Conservation (phyloP, 169 alveolate species). For the Toxoplasma gondii region DNA sequence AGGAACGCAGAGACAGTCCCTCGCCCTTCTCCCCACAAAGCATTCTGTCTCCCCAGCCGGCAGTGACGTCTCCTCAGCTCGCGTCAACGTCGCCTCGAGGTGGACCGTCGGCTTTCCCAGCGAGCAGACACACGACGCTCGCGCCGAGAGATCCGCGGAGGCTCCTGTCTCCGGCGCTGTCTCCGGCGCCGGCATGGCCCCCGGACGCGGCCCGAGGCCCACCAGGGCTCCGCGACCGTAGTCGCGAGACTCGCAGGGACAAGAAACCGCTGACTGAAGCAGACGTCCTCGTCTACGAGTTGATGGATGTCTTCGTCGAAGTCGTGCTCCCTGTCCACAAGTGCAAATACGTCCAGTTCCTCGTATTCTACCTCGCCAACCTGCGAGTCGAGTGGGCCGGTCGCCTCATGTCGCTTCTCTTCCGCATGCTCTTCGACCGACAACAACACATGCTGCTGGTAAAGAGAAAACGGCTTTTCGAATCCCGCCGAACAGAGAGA, state of each 20-base stretch:
- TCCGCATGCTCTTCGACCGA: constrained; percentile 66
- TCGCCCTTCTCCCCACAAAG: background rate
- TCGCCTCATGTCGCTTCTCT: constrained; percentile 70
- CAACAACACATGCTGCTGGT: constrained; percentile 44
- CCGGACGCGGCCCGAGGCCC: background rate
- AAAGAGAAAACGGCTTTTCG: background rate
- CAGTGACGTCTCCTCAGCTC: too few relatives aligned
- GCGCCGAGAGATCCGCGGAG: too few relatives aligned
- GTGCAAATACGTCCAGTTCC: constrained; percentile 74
- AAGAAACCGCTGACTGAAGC: constrained; percentile 24
- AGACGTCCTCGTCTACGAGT: constrained; percentile 67
- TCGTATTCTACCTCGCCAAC: constrained; percentile 64
- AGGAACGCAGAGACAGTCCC: background rate
- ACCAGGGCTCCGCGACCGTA: background rate
- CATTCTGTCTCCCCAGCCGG: background rate
- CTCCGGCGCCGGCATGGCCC: background rate
- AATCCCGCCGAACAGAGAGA: background rate
- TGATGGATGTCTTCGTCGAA: constrained; percentile 68
- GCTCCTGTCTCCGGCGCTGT: background rate
- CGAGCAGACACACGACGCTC: too few relatives aligned
- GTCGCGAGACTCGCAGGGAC: background rate
- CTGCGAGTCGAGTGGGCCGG: constrained; percentile 61
- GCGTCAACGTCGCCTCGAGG: too few relatives aligned
- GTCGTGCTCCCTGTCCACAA: constrained; percentile 72
- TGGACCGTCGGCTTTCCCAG: too few relatives aligned